Evolutionary conservation across 306 rosid species (phyloP).

Genomic region (Prunus davidiana): DNA sequence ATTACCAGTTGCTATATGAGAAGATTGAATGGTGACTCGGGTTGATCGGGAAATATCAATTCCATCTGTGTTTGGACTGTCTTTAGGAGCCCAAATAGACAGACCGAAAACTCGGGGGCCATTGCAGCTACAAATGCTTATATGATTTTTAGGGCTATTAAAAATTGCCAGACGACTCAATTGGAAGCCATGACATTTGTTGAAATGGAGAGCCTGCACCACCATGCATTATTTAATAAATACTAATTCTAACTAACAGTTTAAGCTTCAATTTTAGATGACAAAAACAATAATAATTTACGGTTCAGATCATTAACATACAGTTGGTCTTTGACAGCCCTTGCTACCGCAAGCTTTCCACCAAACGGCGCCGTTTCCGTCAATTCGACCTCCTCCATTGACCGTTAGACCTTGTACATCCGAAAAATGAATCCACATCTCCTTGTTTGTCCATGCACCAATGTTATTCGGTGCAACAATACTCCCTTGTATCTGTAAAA

Average conservation of each 20-base stretch:
- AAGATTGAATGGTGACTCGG: constrained; percentile 18
- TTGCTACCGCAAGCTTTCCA: constrained; percentile 22
- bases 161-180: constrained; percentile 8
- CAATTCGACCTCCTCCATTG: constrained; percentile 37
- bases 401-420: constrained; percentile 27
- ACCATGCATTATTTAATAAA: neutral
- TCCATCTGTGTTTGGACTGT: constrained; percentile 64
- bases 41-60: constrained; percentile 30
- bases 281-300: too few species aligned
- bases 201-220: constrained; percentile 29
- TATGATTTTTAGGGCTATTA: constrained; percentile 37
- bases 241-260: too few species aligned
- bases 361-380: constrained; percentile 58
- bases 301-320: neutral
- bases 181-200: constrained; percentile 18
- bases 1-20: constrained; percentile 36
- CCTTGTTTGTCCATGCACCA: constrained; percentile 17
- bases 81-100: constrained; percentile 31
- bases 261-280: too few species aligned
- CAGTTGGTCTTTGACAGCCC: constrained; percentile 16
- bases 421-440: constrained; percentile 20
- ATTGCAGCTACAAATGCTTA: constrained; percentile 24
- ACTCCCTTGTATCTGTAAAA: constrained; percentile 21
- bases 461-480: constrained; percentile 26
- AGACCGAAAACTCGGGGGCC: constrained; percentile 5